Evolutionary conservation across 495 filamentous ascomycete genomes (phyloP).

Genomic region (Aspergillus nanangensis): DNA sequence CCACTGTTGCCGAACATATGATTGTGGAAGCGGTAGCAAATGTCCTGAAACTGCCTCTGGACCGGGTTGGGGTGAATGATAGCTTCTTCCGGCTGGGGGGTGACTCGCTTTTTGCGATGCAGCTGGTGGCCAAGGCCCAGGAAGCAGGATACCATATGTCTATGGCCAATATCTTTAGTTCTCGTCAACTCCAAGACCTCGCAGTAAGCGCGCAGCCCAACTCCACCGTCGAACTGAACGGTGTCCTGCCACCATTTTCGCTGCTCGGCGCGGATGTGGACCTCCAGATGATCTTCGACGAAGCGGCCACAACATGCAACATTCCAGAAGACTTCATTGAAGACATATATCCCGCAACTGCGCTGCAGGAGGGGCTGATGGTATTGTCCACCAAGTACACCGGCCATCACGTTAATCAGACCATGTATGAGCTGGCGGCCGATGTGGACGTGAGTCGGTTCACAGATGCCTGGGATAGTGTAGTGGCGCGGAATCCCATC

Average conservation of each 20-base stretch:
- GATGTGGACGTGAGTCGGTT: background rate
- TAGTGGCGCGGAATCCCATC: constrained; percentile 30
- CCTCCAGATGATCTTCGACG: background rate
- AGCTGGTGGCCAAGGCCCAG: constrained; percentile 24
- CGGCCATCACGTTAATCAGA: constrained; percentile 27
- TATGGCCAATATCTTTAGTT: constrained; percentile 26
- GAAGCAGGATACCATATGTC: constrained; percentile 22
- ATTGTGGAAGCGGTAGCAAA: no score
- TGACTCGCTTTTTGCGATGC: constrained; percentile 34
- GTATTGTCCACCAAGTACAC: constrained; percentile 30
- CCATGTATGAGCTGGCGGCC: background rate
- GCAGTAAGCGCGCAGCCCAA: background rate
- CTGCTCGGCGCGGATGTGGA: background rate
- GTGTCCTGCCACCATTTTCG: background rate
- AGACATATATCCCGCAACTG: constrained; percentile 54
- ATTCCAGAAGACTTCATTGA: background rate
- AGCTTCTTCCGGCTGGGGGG: constrained; percentile 34
- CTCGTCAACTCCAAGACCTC: background rate
- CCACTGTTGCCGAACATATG: constrained; percentile 11
- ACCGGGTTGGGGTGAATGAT: constrained; percentile 14
- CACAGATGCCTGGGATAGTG: constrained; percentile 29
- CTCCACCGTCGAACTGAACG: background rate
- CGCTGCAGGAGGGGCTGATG: constrained; percentile 54
- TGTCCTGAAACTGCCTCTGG: constrained; percentile 4
- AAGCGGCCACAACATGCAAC: background rate